Percentiles rank a stretch among this genome's conserved stretches.
These are phyloP conservation scores for Stenogyne calaminthoides DNA, from an alignment of 305 asterid species.

Conservation along the genomic window DNA sequence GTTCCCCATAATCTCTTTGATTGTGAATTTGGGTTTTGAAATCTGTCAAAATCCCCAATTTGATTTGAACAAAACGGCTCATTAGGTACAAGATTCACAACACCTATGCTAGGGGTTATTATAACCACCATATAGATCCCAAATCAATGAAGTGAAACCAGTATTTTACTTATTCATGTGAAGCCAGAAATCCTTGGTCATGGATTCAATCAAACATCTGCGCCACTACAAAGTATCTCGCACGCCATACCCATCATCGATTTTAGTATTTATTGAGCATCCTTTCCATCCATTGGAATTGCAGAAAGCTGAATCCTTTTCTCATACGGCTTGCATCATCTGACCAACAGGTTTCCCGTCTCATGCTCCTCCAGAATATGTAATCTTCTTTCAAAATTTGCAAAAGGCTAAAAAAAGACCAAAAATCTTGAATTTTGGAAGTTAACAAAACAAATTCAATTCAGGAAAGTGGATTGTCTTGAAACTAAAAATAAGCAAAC, in stretches of 20 bases:
- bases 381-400: too few species aligned
- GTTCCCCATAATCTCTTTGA: too few species aligned
- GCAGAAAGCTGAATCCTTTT: not conserved
- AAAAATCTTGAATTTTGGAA: too few species aligned
- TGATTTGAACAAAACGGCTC: not conserved
- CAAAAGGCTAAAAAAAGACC: too few species aligned
- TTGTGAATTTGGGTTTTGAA: too few species aligned
- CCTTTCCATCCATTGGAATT: not conserved
- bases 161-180: not conserved
- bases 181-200: slow-evolving; percentile 6
- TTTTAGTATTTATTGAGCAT: slow-evolving; percentile 10
- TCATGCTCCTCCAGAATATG: not conserved
- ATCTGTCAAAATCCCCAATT: too few species aligned
- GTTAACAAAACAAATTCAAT: too few species aligned
- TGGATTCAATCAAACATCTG: slow-evolving; percentile 15
- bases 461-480: too few species aligned
- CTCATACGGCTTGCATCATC: not conserved
- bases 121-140: slow-evolving; percentile 6
- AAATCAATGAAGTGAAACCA: slow-evolving; percentile 17
- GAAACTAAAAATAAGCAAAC: too few species aligned
- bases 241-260: slow-evolving; percentile 6
- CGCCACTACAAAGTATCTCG: not conserved
- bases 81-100: not conserved
- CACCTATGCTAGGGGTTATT: not conserved
- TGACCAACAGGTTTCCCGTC: not conserved